Base-by-base conservation (phyloP, 805 yeast genomes). In the Metschnikowia santaceciliae region DNA sequence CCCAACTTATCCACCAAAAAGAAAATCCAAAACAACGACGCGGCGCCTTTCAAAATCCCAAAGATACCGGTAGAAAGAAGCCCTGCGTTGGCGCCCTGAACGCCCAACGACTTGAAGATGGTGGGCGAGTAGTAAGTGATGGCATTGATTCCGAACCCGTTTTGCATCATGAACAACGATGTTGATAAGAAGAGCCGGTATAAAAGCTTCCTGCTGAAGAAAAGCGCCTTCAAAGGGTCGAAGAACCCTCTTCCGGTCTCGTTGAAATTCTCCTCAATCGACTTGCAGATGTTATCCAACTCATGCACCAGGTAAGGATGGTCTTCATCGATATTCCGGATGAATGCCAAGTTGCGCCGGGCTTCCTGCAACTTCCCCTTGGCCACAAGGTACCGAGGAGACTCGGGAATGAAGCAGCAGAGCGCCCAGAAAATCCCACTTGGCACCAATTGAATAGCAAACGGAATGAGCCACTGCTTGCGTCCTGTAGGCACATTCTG, bases 91-190 rank as follows among this genome's bases (percentile, higher is more conserved):
- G 73, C 61, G 1, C 81, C 78, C 33, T 61, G 61, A 17, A 79
- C 70, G 15, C 84, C 83, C 51, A 79, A 68, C 3, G 80, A 69
- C 53, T 71, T 65, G 63, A 79, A 77, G 40, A 80, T 69, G 8
- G 74, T 69, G 22, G 81, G 81, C n/a, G 82, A 76, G 60, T 79
- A 80, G 60, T 80, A 80, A 42, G 74, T 77, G 47, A 78, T 69
- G 37, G 81, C 79, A 54, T 77, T 72, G 57, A 79, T 75, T 35
- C 82, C 81, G 50, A 71, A 71, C 20, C 77, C 70, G 54, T 75
- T 76, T 53, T 76, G 80, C 61, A 77, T 66, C 52, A 70, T 61
- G 55, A 74, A 75, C 32, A 72, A 56, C 3, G 73, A 63, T 1
- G 72, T 64, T 4, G 78, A 66, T 44, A 75, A 57, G 1, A 69